Base-by-base conservation (phyloP, 169 alveolate genomes). In the Eimeria necatrix region DNA sequence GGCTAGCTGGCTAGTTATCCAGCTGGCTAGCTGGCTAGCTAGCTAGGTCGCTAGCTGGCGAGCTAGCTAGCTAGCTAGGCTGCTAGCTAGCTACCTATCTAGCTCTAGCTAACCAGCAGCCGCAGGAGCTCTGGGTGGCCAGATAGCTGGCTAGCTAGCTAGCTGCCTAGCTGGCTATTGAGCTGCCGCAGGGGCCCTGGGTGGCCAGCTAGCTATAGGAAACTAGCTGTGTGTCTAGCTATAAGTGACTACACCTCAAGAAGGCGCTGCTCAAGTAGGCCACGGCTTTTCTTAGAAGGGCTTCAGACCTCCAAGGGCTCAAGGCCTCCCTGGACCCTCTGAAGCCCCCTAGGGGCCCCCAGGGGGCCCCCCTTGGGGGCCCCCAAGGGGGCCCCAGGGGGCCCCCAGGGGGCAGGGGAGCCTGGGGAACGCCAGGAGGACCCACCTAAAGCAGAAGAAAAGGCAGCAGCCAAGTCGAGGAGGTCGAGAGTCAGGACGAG, bases 381-480 rank as follows among this genome's bases (percentile, higher is more conserved):
- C 0, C 14, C 78, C 78, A 8, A 48, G 78, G 48, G 78, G 78
- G 51, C 41, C 14, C 48, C 41, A 4, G 73, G 16, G 16, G 73
- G 9, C n/a, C 41, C n/a, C n/a, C n/a, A 61, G 73, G 12, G 73
- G 9, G 16, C n/a, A n/a, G 49, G 41, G 2, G n/a, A n/a, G 0
- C 24, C 83, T 71, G 24, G 24, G 8, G 41, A 8, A 71, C 18
- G 53, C 5, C 22, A 9, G 6, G 51, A 12, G 14, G 18, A 7
- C 89, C 3, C 61, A 80, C 89, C 70, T 51, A 80, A n/a, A 8
- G 89, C 68, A 6, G 60, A 80, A 48, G 89, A 80, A n/a, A 80
- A 80, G 4, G 89, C 46, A 80, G 89, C 89, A 4, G 89, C 61
- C 41, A 80, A 9, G 70, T 80, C 89, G 9, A 80, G 71, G 24